These are phyloP conservation scores for Colletotrichum sp. DNA, from an alignment of 2,329 filamentous ascomycete genomes.

Conservation along the genomic window DNA sequence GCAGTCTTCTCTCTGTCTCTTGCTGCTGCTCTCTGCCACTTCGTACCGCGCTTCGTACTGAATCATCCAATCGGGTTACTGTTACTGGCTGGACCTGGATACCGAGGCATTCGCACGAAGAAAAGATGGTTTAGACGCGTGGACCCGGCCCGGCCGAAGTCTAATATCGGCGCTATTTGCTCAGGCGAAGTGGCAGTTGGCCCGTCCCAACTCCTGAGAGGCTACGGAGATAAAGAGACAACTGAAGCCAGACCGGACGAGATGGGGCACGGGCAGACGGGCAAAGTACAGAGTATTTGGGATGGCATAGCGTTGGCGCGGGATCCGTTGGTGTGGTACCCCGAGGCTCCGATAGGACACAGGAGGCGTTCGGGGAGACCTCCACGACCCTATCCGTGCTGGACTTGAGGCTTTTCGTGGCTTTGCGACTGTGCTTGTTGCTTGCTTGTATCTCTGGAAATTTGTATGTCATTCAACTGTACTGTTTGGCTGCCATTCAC, in stretches of 20 bases:
- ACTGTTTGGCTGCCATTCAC: neutral
- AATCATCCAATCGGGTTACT: neutral
- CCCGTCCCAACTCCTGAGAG: neutral
- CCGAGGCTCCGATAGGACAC: neutral
- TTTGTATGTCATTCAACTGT: neutral
- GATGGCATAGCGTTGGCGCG: neutral
- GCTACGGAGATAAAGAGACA: neutral
- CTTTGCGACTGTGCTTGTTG: neutral
- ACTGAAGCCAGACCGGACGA: neutral
- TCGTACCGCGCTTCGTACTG: neutral
- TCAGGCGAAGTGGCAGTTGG: neutral
- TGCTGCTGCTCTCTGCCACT: neutral
- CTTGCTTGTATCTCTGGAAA: neutral
- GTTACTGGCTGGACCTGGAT: neutral
- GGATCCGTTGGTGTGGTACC: slow-evolving; percentile 4
- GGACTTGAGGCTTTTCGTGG: neutral
- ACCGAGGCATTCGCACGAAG: neutral
- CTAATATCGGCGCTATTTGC: neutral
- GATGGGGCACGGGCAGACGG: neutral
- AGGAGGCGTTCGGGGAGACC: neutral
- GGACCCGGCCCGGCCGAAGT: slow-evolving; percentile 13
- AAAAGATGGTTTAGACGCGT: neutral
- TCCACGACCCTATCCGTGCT: neutral
- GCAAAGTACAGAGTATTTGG: neutral
- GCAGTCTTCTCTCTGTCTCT: neutral